phyloP scores from a whole-genome alignment of 2,329 filamentous ascomycete genomes.

The Ascochyta fabae region DNA sequence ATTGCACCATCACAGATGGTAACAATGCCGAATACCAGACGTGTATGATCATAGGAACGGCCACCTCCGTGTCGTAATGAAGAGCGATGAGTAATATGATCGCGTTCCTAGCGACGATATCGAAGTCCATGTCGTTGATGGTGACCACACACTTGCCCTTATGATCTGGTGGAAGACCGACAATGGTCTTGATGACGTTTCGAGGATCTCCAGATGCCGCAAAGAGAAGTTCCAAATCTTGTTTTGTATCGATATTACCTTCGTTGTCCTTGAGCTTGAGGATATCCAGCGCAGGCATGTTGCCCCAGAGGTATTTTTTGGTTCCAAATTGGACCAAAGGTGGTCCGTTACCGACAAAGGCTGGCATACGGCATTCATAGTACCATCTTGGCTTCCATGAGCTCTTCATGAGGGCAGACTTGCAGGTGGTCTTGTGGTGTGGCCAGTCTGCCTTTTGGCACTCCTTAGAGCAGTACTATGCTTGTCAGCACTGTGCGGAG shows the following conservation, averaged over 20 bases:
- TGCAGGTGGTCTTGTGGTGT: background rate
- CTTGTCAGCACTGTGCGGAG: background rate
- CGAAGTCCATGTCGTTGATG: slow-evolving; percentile 52
- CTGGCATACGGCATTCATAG: slow-evolving; percentile 27
- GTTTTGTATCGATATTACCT: slow-evolving; percentile 35
- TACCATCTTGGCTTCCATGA: slow-evolving; percentile 40
- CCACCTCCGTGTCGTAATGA: slow-evolving; percentile 22
- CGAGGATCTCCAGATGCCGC: slow-evolving; percentile 55
- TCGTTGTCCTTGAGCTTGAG: slow-evolving; percentile 38
- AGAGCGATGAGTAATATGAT: slow-evolving; percentile 50
- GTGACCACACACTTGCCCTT: slow-evolving; percentile 27
- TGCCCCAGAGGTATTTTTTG: slow-evolving; percentile 48
- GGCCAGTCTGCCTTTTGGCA: slow-evolving; percentile 10
- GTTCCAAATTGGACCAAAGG: slow-evolving; percentile 1
- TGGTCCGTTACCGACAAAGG: slow-evolving; percentile 25
- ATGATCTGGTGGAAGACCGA: slow-evolving; percentile 41
- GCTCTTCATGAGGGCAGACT: background rate
- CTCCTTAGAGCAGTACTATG: slow-evolving; percentile 10
- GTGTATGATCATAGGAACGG: slow-evolving; percentile 49
- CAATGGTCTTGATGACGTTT: slow-evolving; percentile 53
- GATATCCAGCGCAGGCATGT: slow-evolving; percentile 51
- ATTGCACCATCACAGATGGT: slow-evolving; percentile 23
- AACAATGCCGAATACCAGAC: slow-evolving; percentile 56
- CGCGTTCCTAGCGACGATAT: slow-evolving; percentile 50
- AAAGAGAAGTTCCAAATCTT: slow-evolving; percentile 44